Conservation (phyloP, 1,284 basidiomycete genomes). For the Moniliophthora roreri region DNA sequence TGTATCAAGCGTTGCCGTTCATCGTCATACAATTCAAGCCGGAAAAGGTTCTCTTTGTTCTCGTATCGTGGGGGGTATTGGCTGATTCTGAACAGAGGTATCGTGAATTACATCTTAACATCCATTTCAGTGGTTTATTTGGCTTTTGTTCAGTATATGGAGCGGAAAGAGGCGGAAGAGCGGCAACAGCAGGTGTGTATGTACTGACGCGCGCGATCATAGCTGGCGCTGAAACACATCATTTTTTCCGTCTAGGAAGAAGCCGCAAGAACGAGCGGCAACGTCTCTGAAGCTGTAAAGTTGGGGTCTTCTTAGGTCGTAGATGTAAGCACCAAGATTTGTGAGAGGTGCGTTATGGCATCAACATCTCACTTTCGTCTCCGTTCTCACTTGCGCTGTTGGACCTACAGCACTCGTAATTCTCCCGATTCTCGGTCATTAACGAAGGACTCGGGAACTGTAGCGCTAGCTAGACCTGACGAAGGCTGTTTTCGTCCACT, state of each 20-base stretch:
- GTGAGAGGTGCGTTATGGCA: too few species aligned
- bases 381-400: too few species aligned
- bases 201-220: not conserved
- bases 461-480: too few species aligned
- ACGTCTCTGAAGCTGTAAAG: not conserved
- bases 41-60: constrained; percentile 14
- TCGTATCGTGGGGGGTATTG: not conserved
- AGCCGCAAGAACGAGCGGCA: not conserved
- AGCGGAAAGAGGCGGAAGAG: constrained; percentile 14
- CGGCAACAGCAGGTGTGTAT: constrained; percentile 10
- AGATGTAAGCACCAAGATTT: too few species aligned
- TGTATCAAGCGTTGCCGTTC: constrained; percentile 18
- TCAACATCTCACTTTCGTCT: too few species aligned
- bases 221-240: not conserved
- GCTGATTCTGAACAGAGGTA: not conserved
- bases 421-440: too few species aligned
- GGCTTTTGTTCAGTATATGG: constrained; percentile 7
- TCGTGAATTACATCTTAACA: not conserved
- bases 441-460: too few species aligned
- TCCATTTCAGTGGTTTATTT: not conserved
- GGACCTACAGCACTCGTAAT: too few species aligned
- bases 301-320: too few species aligned
- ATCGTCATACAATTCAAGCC: constrained; percentile 18
- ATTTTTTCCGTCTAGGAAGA: not conserved
- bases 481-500: too few species aligned